Evolutionary conservation across 73 alveolate genomes (phyloP).

Genomic region (Tetrahymena elliotti): DNA sequence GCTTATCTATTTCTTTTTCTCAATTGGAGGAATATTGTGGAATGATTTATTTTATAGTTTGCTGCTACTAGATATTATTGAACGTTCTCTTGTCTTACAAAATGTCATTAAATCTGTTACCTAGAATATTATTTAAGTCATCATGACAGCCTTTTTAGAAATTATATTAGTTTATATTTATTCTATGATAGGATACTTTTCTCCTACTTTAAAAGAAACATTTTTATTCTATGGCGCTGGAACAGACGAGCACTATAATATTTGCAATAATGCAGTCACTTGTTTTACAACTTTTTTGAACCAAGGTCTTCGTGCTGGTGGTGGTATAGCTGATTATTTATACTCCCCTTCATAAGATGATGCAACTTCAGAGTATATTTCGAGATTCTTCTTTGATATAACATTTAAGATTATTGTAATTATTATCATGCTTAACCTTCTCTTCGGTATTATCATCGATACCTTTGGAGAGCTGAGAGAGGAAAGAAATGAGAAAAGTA

Average conservation of each 20-base stretch:
- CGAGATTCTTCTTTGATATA: slow-evolving; percentile 63
- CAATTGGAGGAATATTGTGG: not conserved
- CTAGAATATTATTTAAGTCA: not conserved
- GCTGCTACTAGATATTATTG: slow-evolving; percentile 24
- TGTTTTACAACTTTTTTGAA: slow-evolving; percentile 17
- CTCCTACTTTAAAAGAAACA: slow-evolving; percentile 13
- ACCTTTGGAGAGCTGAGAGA: slow-evolving; percentile 82
- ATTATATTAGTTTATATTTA: slow-evolving; percentile 12
- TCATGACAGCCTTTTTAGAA: slow-evolving; percentile 33
- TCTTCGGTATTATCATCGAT: slow-evolving; percentile 80
- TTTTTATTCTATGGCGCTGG: not conserved
- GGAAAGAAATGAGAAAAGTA: slow-evolving; percentile 45
- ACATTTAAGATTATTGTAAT: slow-evolving; percentile 67
- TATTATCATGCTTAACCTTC: slow-evolving; percentile 65
- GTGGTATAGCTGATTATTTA: slow-evolving; percentile 93
- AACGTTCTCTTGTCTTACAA: slow-evolving; percentile 32
- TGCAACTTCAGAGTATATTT: slow-evolving; percentile 10
- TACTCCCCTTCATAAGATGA: slow-evolving; percentile 33
- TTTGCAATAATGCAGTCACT: slow-evolving; percentile 21
- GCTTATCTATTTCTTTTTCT: not conserved
- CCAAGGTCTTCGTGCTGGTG: slow-evolving; percentile 91
- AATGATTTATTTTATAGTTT: slow-evolving; percentile 30
- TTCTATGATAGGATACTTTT: slow-evolving; percentile 25
- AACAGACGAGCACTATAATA: not conserved
- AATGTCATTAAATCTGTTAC: slow-evolving; percentile 34